Evolutionary conservation across 768 basidiomycete genomes (phyloP).

Genomic region (Boletus sensibilis): DNA sequence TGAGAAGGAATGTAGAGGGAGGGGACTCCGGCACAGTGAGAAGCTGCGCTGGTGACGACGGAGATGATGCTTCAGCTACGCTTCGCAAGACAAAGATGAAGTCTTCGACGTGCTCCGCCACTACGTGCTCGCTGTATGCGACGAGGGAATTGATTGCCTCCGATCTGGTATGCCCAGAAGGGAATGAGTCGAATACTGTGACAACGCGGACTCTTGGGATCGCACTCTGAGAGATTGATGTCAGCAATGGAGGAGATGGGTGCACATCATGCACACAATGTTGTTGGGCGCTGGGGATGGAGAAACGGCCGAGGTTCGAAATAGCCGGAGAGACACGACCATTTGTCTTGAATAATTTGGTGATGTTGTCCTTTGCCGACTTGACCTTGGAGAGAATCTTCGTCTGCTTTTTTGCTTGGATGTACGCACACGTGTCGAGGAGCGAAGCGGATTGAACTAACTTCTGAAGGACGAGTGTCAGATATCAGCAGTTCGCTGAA

Average conservation of each 20-base stretch:
- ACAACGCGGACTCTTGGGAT: not conserved
- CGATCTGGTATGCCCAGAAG: not conserved
- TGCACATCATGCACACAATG: not conserved
- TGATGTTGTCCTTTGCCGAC: conserved; percentile 6
- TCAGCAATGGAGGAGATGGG: not conserved
- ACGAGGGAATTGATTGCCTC: not conserved
- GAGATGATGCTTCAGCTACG: not conserved
- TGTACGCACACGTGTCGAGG: not conserved
- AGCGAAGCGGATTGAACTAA: not conserved
- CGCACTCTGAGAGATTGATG: not conserved
- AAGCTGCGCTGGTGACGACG: not conserved
- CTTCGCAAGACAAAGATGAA: not conserved
- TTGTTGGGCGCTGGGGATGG: not conserved
- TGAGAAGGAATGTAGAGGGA: not conserved
- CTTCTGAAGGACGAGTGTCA: not conserved
- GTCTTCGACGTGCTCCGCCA: not conserved
- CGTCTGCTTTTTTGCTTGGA: not conserved
- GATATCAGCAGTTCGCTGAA: not conserved
- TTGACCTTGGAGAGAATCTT: conserved; percentile 4
- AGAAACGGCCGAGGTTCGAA: not conserved
- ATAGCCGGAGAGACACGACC: not conserved
- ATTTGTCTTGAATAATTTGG: conserved; percentile 1
- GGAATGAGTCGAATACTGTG: not conserved
- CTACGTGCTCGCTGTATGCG: not conserved
- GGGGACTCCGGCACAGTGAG: not conserved